Evolutionary conservation across 169 alveolate species (phyloP), one percentile per base, ranked within the genome.

Genomic region (Cryptosporidium baileyi): DNA sequence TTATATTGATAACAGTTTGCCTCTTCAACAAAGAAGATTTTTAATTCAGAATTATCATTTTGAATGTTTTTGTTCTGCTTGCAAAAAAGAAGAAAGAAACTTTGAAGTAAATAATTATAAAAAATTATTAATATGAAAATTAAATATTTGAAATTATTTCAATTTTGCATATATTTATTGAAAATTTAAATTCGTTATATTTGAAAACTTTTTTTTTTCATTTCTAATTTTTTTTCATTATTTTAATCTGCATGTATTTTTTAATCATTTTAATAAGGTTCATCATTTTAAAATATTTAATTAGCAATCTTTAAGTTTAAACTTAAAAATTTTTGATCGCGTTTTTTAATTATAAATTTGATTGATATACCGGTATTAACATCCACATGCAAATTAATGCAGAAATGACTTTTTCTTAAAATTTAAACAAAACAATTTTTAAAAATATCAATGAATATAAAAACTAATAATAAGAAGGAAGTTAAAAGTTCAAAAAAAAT

Each of bases 1-100:
- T 6, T 90, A 90, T 80, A 89, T 90, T 40, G 91, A 90, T 57
- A 91, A 90, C 45, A 44, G 67, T 13, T 82, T 89, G 7, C 85
- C 91, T 13, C 80, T 88, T 38, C 60, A 38, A 36, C 26, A 41
- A 15, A 81, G 93, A 30, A 89, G 43, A 63, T 24, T n/a, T 34
- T 51, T 49, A 4, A 79, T 90, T 38, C 63, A 89, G 59, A 89
- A 65, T 63, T 89, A 82, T 51, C 61, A 61, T 8, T 89, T 89
- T 52, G 59, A 44, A 17, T 89, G 92, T 60, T 8, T 19, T 63
- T 89, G 92, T 52, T 15, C 3, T 26, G 26, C 62, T 24, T 88
- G 91, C 30, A 34, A 24, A 38, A 60, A 24, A 2, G 88, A 88
- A 30, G 52, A 13, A 38, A 61, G 62, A 13, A 17, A n/a, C n/a